Conservation (phyloP, 75 land plant genomes). For the Selaginella moellendorffii region DNA sequence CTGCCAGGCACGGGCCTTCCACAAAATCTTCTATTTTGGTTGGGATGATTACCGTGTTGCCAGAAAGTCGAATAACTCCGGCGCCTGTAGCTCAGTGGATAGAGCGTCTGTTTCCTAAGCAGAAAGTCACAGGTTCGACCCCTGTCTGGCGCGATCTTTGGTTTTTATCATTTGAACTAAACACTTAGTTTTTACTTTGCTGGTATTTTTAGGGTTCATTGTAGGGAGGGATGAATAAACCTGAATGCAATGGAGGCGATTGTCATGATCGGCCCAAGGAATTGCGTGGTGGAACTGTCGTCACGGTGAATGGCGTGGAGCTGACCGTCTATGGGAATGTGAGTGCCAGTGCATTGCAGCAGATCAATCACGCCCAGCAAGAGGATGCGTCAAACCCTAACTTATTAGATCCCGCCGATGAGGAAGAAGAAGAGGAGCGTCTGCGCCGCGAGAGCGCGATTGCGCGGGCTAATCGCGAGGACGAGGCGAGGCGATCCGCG, state of each 20-base stretch:
- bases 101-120: conserved; percentile 11
- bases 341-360: not conserved
- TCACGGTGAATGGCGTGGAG: not conserved
- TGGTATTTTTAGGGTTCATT: not conserved
- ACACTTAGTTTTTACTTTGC: too few relatives aligned
- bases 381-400: too few relatives aligned
- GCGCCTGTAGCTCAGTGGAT: conserved; percentile 13
- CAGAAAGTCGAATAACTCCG: too few relatives aligned
- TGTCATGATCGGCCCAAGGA: too few relatives aligned
- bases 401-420: not conserved
- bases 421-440: not conserved
- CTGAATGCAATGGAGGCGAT: too few relatives aligned
- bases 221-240: too few relatives aligned
- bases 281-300: not conserved
- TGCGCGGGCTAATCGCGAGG: not conserved
- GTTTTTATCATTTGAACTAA: too few relatives aligned
- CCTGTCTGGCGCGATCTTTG: conserved; percentile 13
- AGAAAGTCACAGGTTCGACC: conserved; percentile 11
- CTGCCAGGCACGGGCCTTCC: not conserved
- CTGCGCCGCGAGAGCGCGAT: not conserved
- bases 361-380: not conserved
- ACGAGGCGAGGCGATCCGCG: conserved; percentile 34
- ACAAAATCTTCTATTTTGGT: too few relatives aligned
- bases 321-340: not conserved
- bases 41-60: too few relatives aligned